These are phyloP conservation scores for Trichocladium uniseriatum DNA, from an alignment of 495 filamentous ascomycete species.

Conservation along the genomic window DNA sequence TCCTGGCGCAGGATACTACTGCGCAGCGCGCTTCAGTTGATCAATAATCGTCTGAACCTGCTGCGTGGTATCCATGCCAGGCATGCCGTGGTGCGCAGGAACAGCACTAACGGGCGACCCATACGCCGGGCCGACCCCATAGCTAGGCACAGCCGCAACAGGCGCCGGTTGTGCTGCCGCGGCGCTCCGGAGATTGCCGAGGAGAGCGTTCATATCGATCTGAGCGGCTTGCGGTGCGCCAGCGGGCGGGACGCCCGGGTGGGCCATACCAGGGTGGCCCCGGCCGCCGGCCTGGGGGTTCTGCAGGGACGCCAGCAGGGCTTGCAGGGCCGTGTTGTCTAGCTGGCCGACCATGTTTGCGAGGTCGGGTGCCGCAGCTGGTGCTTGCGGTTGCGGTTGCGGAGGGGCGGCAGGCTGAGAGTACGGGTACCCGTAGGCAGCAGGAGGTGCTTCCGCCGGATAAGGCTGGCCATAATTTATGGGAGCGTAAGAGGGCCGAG, in stretches of 20 bases:
- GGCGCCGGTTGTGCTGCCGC: conserved; percentile 11
- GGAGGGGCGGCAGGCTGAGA: conserved; percentile 33
- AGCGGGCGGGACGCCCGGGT: conserved; percentile 19
- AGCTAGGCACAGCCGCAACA: conserved; percentile 14
- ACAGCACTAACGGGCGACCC: neutral
- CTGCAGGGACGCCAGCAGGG: conserved; percentile 56
- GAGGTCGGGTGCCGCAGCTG: conserved; percentile 38
- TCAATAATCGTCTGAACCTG: conserved; percentile 24
- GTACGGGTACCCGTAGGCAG: conserved; percentile 19
- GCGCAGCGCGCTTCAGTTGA: conserved; percentile 17
- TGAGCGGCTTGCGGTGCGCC: conserved; percentile 30
- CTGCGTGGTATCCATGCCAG: conserved; percentile 14
- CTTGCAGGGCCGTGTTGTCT: conserved; percentile 63
- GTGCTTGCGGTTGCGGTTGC: conserved; percentile 27
- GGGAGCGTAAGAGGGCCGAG: conserved; percentile 15
- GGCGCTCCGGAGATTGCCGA: conserved; percentile 15
- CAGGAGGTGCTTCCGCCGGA: conserved; percentile 5
- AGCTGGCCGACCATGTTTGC: conserved; percentile 49
- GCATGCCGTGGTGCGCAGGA: conserved; percentile 8
- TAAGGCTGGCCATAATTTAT: conserved; percentile 17
- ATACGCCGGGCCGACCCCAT: conserved; percentile 7
- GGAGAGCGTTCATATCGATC: conserved; percentile 25
- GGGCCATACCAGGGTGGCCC: neutral
- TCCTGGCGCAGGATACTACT: neutral
- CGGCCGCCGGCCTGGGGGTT: conserved; percentile 29